Percentiles rank a stretch among this genome's conserved stretches.
These are phyloP conservation scores for Chrysophaeum taylorii DNA, from an alignment of 352 stramenopile genomes.

Conservation along the genomic window DNA sequence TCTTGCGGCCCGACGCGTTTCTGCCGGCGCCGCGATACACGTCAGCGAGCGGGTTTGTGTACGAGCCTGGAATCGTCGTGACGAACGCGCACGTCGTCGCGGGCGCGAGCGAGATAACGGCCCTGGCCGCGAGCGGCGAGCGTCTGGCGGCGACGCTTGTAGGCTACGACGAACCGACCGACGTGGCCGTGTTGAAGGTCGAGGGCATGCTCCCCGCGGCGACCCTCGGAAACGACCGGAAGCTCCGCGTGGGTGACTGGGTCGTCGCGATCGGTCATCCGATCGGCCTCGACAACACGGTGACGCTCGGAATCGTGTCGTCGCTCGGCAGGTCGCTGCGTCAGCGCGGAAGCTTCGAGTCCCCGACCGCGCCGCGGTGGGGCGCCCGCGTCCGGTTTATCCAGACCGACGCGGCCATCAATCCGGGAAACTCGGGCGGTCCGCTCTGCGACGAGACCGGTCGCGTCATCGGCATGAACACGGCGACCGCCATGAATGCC, in stretches of 20 bases:
- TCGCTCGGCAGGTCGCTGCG: constrained; percentile 45
- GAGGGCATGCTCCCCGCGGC: constrained; percentile 19
- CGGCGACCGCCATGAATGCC: background rate
- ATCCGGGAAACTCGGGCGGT: constrained; percentile 57
- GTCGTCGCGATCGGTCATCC: constrained; percentile 75
- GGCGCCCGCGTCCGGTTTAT: background rate
- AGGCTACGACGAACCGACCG: constrained; percentile 56
- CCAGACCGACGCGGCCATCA: constrained; percentile 81
- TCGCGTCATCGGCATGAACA: constrained; percentile 16
- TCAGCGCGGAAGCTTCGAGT: no score
- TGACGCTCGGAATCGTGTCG: constrained; percentile 72
- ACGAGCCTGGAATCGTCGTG: constrained; percentile 41
- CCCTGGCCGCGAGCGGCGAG: constrained; percentile 55
- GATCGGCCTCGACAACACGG: constrained; percentile 75
- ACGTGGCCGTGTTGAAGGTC: constrained; percentile 65
- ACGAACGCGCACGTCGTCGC: constrained; percentile 71
- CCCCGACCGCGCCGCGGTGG: constrained; percentile 65
- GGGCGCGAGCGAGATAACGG: constrained; percentile 44
- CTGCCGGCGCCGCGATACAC: constrained; percentile 10
- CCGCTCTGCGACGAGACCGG: constrained; percentile 13
- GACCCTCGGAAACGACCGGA: background rate
- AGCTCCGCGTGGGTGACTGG: constrained; percentile 69
- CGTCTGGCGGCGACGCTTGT: constrained; percentile 48
- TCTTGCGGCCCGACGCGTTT: background rate
- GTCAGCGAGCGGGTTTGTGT: constrained; percentile 13